A percentile compares a stretch with the other conserved stretches of the same genome.
phyloP scores from a whole-genome alignment of 768 basidiomycete genomes.

The Lentinus tigrinus region DNA sequence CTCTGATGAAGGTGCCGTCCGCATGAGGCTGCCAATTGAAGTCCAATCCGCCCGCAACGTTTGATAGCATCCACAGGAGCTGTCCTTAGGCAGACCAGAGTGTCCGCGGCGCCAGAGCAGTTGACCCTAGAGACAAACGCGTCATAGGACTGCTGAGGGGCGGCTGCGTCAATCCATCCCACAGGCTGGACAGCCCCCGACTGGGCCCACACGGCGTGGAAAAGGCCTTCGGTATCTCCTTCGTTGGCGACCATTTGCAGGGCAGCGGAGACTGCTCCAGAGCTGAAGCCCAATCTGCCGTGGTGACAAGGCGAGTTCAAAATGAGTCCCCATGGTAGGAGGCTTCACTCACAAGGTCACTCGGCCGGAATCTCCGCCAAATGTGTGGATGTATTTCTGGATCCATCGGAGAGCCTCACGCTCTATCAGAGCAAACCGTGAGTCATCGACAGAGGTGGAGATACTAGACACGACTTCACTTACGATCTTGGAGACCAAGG shows the following conservation, averaged over 20 bases:
- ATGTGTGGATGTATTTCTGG: slow-evolving; percentile 34
- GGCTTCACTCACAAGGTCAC: slow-evolving; percentile 38
- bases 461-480: too few species aligned
- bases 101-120: slow-evolving; percentile 5
- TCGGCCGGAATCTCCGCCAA: slow-evolving; percentile 42
- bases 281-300: slow-evolving; percentile 18
- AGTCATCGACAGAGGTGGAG: too few species aligned
- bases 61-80: slow-evolving; percentile 12
- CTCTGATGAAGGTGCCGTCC: too few species aligned
- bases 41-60: slow-evolving; percentile 4
- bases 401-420: slow-evolving; percentile 43
- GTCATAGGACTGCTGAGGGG: slow-evolving; percentile 1
- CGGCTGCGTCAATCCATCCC: background rate
- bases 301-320: too few species aligned
- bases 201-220: slow-evolving; percentile 15
- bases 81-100: slow-evolving; percentile 12
- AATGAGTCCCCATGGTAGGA: too few species aligned
- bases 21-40: slow-evolving; percentile 49
- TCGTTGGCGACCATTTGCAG: slow-evolving; percentile 15
- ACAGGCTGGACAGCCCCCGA: background rate
- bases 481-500: too few species aligned
- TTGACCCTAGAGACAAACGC: background rate
- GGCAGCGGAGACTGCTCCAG: slow-evolving; percentile 18
- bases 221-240: slow-evolving; percentile 16
- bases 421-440: slow-evolving; percentile 13